A percentile compares a stretch with the other conserved stretches of the same genome.
Evolutionary conservation across 1,284 basidiomycete species (phyloP).

Genomic region (Irpex sp.): DNA sequence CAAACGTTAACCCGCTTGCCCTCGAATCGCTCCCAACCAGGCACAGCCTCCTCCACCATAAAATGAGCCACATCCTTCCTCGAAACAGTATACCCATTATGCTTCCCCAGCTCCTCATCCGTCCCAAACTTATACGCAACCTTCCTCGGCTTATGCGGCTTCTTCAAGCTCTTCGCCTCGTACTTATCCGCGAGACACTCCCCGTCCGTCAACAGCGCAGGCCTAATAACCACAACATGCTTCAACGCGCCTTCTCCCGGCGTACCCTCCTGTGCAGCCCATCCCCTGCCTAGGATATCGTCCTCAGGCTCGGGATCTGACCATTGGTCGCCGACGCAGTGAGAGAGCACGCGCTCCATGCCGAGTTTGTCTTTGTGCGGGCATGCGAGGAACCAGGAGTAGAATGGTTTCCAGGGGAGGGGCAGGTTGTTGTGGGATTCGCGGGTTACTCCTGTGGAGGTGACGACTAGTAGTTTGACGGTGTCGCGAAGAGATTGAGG

Average conservation of each 20-base stretch:
- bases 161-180: conserved; percentile 16
- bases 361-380: conserved; percentile 57
- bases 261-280: conserved; percentile 34
- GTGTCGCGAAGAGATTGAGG: conserved; percentile 24
- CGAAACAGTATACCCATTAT: conserved; percentile 47
- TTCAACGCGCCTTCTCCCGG: conserved; percentile 36
- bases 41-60: conserved; percentile 42
- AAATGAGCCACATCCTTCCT: conserved; percentile 63
- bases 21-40: conserved; percentile 47
- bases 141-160: not conserved
- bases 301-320: conserved; percentile 30
- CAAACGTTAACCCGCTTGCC: conserved; percentile 40
- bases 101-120: conserved; percentile 23
- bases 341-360: conserved; percentile 40
- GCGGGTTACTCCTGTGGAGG: conserved; percentile 46
- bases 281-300: conserved; percentile 36
- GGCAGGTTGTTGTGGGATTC: conserved; percentile 42
- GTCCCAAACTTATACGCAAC: conserved; percentile 34
- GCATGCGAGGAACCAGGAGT: conserved; percentile 35
- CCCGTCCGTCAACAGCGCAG: conserved; percentile 54
- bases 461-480: conserved; percentile 42
- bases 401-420: conserved; percentile 40
- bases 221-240: conserved; percentile 45
- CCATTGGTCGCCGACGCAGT: conserved; percentile 45
- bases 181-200: conserved; percentile 41